A percentile compares a stretch with the other conserved stretches of the same genome.
Conservation (phyloP, 805 yeast species). For the Hermanozyma aechmeae region DNA sequence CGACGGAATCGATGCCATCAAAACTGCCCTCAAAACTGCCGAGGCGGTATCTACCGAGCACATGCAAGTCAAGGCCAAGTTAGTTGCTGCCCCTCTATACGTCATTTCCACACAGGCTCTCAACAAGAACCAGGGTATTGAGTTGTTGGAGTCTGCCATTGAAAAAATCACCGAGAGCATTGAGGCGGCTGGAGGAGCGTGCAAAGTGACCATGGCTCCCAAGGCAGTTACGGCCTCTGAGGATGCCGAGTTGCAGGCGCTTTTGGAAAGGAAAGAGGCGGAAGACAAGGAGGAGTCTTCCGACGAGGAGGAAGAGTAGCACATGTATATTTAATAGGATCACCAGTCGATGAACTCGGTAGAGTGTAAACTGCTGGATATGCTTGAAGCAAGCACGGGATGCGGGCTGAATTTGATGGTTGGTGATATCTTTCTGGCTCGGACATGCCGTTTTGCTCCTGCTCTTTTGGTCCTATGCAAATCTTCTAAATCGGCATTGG, state of each 20-base stretch:
- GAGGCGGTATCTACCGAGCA: conserved; percentile 77
- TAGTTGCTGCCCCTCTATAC: conserved; percentile 96
- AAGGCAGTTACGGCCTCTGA: conserved; percentile 98
- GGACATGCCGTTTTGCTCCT: no score
- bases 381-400: no score
- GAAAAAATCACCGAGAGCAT: conserved; percentile 65
- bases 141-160: conserved; percentile 69
- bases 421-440: no score
- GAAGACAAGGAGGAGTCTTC: conserved; percentile 81
- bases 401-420: no score
- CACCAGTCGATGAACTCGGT: no score
- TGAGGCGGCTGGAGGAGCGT: conserved; percentile 68
- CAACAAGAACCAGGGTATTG: conserved; percentile 85
- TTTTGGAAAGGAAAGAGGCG: conserved; percentile 86
- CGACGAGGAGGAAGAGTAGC: conserved; percentile 49
- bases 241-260: conserved; percentile 94
- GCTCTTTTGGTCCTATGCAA: no score
- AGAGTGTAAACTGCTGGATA: no score
- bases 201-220: conserved; percentile 95
- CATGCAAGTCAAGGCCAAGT: conserved; percentile 83
- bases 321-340: conserved; percentile 8
- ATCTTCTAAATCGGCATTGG: no score
- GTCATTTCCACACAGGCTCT: conserved; percentile 88
- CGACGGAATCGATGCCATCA: conserved; percentile 97
- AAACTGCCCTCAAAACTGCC: conserved; percentile 78